phyloP scores from a whole-genome alignment of 306 rosid species.

The Cyclanthera cordifolia region DNA sequence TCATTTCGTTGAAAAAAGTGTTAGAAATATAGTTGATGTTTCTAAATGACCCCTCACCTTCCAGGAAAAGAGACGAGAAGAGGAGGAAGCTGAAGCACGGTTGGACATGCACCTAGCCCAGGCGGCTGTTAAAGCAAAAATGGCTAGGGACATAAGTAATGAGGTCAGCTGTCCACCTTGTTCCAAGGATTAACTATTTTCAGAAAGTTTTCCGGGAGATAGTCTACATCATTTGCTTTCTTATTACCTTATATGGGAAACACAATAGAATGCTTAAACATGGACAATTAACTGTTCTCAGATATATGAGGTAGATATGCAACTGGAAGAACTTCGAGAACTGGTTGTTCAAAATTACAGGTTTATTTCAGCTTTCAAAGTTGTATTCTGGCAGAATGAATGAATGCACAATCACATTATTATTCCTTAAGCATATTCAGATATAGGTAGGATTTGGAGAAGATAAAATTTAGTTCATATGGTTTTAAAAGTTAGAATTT shows the following conservation, averaged over 20 bases:
- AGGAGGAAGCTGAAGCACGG: conserved; percentile 69
- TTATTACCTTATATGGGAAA: background rate
- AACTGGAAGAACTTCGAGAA: conserved; percentile 68
- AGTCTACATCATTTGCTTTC: background rate
- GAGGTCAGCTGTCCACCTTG: conserved; percentile 37
- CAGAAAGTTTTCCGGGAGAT: background rate
- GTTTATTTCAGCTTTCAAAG: conserved; percentile 20
- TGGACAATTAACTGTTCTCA: conserved; percentile 30
- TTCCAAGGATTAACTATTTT: conserved; percentile 8
- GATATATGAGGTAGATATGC: conserved; percentile 59
- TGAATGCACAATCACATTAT: no score
- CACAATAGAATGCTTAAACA: background rate
- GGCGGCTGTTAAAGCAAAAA: conserved; percentile 67
- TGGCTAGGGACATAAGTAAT: conserved; percentile 62
- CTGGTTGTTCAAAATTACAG: conserved; percentile 74
- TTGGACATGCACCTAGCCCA: conserved; percentile 39
- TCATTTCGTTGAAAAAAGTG: background rate
- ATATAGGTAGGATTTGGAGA: background rate
- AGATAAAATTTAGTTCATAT: no score
- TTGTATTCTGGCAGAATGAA: background rate
- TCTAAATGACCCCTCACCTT: conserved; percentile 2
- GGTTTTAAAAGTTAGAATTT: no score
- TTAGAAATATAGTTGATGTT: background rate
- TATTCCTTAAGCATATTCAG: background rate
- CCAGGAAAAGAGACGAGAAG: conserved; percentile 73